A percentile compares a stretch with the other conserved stretches of the same genome.
phyloP scores from a whole-genome alignment of 306 rosid genomes.

The Senna tora region DNA sequence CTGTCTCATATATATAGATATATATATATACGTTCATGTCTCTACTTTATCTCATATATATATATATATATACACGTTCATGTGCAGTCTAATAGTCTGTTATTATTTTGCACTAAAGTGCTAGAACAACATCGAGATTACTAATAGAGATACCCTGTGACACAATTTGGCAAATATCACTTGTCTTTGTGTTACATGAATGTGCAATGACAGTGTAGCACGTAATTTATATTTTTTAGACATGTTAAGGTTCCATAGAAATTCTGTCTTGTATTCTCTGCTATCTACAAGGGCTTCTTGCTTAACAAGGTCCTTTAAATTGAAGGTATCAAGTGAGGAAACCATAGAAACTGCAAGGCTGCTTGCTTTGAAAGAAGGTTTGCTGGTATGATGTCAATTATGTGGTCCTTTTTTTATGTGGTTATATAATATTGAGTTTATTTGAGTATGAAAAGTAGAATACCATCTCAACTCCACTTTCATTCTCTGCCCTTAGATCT shows the following conservation, averaged over 20 bases:
- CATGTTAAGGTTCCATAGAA: too few relatives aligned
- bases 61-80: too few relatives aligned
- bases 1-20: too few relatives aligned
- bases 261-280: neutral
- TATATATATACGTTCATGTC: too few relatives aligned
- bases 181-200: neutral
- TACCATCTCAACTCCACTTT: too few relatives aligned
- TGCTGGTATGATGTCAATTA: constrained; percentile 54
- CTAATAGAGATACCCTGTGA: neutral
- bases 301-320: constrained; percentile 24
- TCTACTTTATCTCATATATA: too few relatives aligned
- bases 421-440: too few relatives aligned
- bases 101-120: neutral
- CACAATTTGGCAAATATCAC: neutral
- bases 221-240: too few relatives aligned
- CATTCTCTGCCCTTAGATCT: too few relatives aligned
- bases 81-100: too few relatives aligned
- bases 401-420: neutral
- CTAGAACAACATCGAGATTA: neutral
- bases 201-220: constrained; percentile 1
- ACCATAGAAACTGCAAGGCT: constrained; percentile 70
- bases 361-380: constrained; percentile 81
- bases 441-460: too few relatives aligned
- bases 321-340: constrained; percentile 69
- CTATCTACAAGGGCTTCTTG: constrained; percentile 2